Base-by-base conservation (phyloP, 176 grass and related monocot species). In the Ananas comosus region DNA sequence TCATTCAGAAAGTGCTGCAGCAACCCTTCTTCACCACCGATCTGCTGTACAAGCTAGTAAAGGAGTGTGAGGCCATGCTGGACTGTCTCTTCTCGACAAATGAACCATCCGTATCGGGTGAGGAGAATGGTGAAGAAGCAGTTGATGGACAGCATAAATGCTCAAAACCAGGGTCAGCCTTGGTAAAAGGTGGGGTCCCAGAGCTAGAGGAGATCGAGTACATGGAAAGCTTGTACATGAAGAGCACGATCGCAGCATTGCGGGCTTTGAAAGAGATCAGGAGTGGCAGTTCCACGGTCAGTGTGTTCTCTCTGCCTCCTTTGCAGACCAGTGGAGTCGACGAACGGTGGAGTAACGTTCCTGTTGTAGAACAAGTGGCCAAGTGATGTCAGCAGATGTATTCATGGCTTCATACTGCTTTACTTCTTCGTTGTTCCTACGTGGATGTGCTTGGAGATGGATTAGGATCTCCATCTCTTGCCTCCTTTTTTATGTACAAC, bases 1-100 rank as follows among this genome's bases (percentile, higher is more conserved):
- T 91, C 68, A 91, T 88, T 72, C 85, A 90, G 19, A 59, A 76
- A 25, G 92, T 91, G 5, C 85, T 91, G 24, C 76, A 82, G 51
- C 92, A 91, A 56, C 92, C 92, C 7, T 96, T 96, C 83, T 96
- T 91, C 78, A 86, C 92, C 4, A 96, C 88, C 10, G 92, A 96
- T 49, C 80, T 91, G 52, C 66, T 96, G 13, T 86, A 80, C 21
- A 75, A 68, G 25, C 85, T 96, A 10, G 80, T 96, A 65, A 84
- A 86, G 78, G 83, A 86, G 61, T 96, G 92, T 50, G 92, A 91
- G 85, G 70, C 65, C 50, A 86, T 86, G 75, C 78, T 91, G 75
- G 88, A 96, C 23, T 49, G 74, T 51, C 49, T 96, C 56, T 91
- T 91, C 74, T 78, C 83, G 1, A 69, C 42, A 12, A 68, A 67